These are phyloP conservation scores for Umbilicus rupestris DNA, from an alignment of 164 flowering plant species.

Conservation along the genomic window DNA sequence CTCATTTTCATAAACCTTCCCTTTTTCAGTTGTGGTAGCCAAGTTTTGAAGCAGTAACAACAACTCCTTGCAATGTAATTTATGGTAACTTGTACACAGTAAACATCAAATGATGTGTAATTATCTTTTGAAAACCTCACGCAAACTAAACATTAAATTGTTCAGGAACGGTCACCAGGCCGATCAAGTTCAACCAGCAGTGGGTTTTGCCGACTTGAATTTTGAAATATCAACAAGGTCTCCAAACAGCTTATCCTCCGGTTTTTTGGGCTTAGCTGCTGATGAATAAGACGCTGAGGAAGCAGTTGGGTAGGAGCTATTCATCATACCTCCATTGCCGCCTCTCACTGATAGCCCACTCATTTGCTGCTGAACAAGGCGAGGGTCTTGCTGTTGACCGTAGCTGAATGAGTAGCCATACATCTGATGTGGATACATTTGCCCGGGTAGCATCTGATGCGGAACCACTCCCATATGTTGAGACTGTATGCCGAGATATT, in stretches of 20 bases:
- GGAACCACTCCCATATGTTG: slow-evolving; percentile 50
- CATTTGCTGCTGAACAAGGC: slow-evolving; percentile 50
- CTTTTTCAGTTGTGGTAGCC: no score
- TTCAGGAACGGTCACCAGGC: neutral
- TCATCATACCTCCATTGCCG: slow-evolving; percentile 21
- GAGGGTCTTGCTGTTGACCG: slow-evolving; percentile 32
- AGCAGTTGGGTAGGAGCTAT: neutral
- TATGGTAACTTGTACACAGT: no score
- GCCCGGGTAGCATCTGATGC: slow-evolving; percentile 35
- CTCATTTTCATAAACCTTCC: no score
- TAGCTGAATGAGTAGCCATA: slow-evolving; percentile 40
- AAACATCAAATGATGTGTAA: neutral
- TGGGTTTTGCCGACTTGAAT: slow-evolving; percentile 5
- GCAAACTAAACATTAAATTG: neutral
- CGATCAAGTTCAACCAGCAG: neutral
- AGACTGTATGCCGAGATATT: slow-evolving; percentile 31
- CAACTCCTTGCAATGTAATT: no score
- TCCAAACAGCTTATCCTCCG: slow-evolving; percentile 8
- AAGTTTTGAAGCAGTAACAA: no score
- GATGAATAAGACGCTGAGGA: slow-evolving; percentile 1
- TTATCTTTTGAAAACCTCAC: neutral
- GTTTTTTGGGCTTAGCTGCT: neutral
- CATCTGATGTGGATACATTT: slow-evolving; percentile 47
- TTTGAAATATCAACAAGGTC: slow-evolving; percentile 9
- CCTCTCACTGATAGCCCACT: slow-evolving; percentile 45